Percentiles rank a stretch among this genome's conserved stretches.
phyloP scores from a whole-genome alignment of 179 eudicot genomes.

The Nepenthes alata region DNA sequence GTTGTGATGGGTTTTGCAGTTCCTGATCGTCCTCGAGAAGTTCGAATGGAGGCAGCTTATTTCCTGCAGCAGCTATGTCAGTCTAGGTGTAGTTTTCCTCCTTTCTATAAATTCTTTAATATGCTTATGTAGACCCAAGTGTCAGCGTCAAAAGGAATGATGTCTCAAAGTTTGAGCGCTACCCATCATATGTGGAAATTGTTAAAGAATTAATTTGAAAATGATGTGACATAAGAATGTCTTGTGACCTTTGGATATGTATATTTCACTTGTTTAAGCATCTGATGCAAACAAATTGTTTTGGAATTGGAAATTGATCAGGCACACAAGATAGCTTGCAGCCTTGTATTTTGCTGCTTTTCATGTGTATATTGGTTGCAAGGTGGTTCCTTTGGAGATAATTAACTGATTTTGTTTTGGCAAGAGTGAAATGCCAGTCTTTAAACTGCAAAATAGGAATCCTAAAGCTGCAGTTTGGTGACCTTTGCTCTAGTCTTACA shows the following conservation, averaged over 20 bases:
- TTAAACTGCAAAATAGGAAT: too few species aligned
- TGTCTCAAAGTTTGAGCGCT: background rate
- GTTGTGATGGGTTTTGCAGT: slow-evolving; percentile 85
- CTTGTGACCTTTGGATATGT: background rate
- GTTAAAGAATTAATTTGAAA: background rate
- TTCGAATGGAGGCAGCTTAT: slow-evolving; percentile 95
- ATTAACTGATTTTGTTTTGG: too few species aligned
- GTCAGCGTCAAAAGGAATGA: background rate
- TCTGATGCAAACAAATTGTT: background rate
- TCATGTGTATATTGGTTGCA: too few species aligned
- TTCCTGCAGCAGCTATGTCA: slow-evolving; percentile 96
- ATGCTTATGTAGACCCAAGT: background rate
- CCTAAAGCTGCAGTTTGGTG: too few species aligned
- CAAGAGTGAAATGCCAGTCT: too few species aligned
- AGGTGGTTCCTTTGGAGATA: too few species aligned
- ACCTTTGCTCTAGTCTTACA: too few species aligned
- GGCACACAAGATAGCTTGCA: too few species aligned
- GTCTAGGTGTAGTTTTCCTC: slow-evolving; percentile 49
- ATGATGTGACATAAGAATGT: background rate
- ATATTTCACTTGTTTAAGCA: background rate
- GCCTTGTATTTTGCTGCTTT: too few species aligned
- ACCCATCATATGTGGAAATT: background rate
- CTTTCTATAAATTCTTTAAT: background rate
- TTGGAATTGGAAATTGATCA: too few species aligned
- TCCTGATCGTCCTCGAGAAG: slow-evolving; percentile 84